Conservation (phyloP, 495 filamentous ascomycete species). For the Annulohypoxylon nitens region DNA sequence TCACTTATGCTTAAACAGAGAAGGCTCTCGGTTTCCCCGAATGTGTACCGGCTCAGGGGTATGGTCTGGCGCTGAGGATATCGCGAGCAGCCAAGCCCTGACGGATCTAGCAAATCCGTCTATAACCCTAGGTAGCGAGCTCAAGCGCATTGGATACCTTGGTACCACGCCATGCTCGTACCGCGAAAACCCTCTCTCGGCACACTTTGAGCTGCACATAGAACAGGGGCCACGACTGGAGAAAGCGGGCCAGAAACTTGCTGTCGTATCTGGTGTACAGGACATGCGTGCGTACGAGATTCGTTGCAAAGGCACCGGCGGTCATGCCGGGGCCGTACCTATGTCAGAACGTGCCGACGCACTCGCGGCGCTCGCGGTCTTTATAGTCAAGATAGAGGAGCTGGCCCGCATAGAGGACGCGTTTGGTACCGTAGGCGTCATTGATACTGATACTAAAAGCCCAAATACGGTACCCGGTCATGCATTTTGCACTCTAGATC, state of each 20-base stretch:
- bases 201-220: neutral
- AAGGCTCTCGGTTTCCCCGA: neutral
- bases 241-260: neutral
- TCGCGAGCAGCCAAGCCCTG: neutral
- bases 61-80: neutral
- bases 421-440: neutral
- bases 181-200: neutral
- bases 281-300: conserved; percentile 4
- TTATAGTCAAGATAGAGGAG: neutral
- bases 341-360: neutral
- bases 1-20: neutral
- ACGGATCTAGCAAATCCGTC: neutral
- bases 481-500: neutral
- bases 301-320: neutral
- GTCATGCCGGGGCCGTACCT: neutral
- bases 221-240: neutral
- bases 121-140: neutral
- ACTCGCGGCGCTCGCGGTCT: neutral
- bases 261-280: neutral
- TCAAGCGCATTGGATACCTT: neutral
- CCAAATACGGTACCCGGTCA: neutral
- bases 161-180: neutral
- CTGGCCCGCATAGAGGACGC: neutral
- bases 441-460: neutral
- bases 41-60: neutral